These are phyloP conservation scores for Candida sojae DNA, from an alignment of 1,139 yeast genomes.

Conservation along the genomic window DNA sequence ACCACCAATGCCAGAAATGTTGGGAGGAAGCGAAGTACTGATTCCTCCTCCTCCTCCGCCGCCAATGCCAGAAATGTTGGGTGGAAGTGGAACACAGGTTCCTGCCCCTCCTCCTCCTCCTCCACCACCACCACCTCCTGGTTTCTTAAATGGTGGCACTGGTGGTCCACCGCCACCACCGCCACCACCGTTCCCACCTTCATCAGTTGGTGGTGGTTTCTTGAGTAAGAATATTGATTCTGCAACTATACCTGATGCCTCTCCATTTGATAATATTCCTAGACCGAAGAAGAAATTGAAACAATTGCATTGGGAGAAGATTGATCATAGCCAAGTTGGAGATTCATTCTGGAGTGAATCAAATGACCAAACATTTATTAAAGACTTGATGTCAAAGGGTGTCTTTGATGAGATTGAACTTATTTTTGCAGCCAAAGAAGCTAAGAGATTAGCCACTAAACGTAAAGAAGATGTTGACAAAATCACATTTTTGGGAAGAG, in stretches of 20 bases:
- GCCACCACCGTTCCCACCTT: slow-evolving; percentile 21
- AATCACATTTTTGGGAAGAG: slow-evolving; percentile 64
- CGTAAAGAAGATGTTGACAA: slow-evolving; percentile 53
- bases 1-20: slow-evolving; percentile 16
- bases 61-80: slow-evolving; percentile 14
- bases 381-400: slow-evolving; percentile 64
- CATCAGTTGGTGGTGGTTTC: slow-evolving; percentile 15
- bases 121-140: slow-evolving; percentile 25
- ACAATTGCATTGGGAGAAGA: slow-evolving; percentile 83
- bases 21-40: slow-evolving; percentile 16
- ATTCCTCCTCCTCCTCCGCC: slow-evolving; percentile 29
- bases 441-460: slow-evolving; percentile 53
- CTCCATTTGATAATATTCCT: slow-evolving; percentile 58
- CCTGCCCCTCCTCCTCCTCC: slow-evolving; percentile 27
- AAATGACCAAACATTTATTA: slow-evolving; percentile 47
- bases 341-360: slow-evolving; percentile 66
- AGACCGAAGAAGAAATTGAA: slow-evolving; percentile 78
- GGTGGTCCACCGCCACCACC: slow-evolving; percentile 23
- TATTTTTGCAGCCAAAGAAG: slow-evolving; percentile 79
- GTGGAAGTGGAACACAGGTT: slow-evolving; percentile 19
- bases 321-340: slow-evolving; percentile 52
- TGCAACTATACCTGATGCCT: slow-evolving; percentile 19
- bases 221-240: slow-evolving; percentile 14
- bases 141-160: slow-evolving; percentile 20
- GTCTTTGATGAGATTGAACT: slow-evolving; percentile 74